Percentiles rank a stretch among this genome's conserved stretches.
phyloP scores from a whole-genome alignment of 208 protist genomes.

The Crithidia sp. region DNA sequence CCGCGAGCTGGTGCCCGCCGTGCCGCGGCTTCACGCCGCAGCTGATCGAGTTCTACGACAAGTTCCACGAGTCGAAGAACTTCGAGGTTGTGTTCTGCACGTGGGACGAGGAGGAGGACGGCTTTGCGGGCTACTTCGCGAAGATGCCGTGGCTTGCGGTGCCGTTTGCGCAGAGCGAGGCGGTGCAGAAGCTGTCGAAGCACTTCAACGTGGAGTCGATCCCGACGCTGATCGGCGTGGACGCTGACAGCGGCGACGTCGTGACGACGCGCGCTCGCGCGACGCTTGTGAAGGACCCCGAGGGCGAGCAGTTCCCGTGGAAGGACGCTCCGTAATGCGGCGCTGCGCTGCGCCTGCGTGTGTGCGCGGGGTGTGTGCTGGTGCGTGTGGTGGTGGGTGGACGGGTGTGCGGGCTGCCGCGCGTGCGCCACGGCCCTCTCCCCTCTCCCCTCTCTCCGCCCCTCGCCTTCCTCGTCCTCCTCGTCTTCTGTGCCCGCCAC shows the following conservation, averaged over 20 bases:
- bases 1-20: constrained; percentile 94
- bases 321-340: no score
- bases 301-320: constrained; percentile 79
- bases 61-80: constrained; percentile 65
- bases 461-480: no score
- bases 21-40: constrained; percentile 92
- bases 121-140: constrained; percentile 72
- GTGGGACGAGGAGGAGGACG: constrained; percentile 80
- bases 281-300: constrained; percentile 65
- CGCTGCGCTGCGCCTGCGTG: no score
- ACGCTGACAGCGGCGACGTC: constrained; percentile 77
- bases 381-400: no score
- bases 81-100: constrained; percentile 88
- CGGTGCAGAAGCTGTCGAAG: constrained; percentile 51
- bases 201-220: constrained; percentile 78
- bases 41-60: constrained; percentile 86
- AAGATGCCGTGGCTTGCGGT: constrained; percentile 88
- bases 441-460: no score
- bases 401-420: no score
- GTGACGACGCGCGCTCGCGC: constrained; percentile 61
- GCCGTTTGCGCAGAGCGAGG: constrained; percentile 57
- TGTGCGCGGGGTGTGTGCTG: no score
- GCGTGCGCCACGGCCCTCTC: no score
- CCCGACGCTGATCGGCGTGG: constrained; percentile 78
- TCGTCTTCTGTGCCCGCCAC: no score